Percentiles rank a stretch among this genome's conserved stretches.
phyloP scores from a whole-genome alignment of 495 filamentous ascomycete species.

The Tuber magnatum region DNA sequence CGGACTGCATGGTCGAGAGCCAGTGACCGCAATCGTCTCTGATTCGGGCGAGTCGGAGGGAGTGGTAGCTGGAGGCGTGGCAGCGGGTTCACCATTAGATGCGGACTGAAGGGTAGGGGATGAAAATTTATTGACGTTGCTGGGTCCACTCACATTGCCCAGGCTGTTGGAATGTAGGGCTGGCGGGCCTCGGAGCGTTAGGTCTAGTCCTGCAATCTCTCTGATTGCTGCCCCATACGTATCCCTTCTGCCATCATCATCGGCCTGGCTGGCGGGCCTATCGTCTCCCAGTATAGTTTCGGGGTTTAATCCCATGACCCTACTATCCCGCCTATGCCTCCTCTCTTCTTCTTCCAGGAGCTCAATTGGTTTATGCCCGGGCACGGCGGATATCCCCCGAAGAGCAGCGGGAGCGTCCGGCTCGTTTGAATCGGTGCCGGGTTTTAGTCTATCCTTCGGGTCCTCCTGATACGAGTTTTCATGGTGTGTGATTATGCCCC shows the following conservation, averaged over 20 bases:
- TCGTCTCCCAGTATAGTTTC: conserved; percentile 18
- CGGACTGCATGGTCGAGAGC: not conserved
- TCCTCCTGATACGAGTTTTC: not conserved
- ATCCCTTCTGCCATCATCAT: conserved; percentile 30
- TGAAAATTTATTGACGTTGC: conserved; percentile 11
- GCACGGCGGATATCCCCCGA: not conserved
- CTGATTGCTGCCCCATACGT: conserved; percentile 32
- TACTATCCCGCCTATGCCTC: conserved; percentile 34
- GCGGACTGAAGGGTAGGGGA: not conserved
- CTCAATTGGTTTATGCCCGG: conserved; percentile 28
- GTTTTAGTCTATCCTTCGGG: conserved; percentile 1
- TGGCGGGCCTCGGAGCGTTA: conserved; percentile 31
- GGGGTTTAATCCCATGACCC: conserved; percentile 30
- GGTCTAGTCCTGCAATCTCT: conserved; percentile 33
- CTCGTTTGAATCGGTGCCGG: not conserved
- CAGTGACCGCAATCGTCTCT: conserved; percentile 15
- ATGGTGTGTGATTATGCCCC: not conserved
- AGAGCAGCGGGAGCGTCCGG: conserved; percentile 13
- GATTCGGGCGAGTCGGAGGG: conserved; percentile 22
- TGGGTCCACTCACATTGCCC: conserved; percentile 38
- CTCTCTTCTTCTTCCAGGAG: conserved; percentile 33
- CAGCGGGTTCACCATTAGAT: conserved; percentile 16
- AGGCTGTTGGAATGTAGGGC: conserved; percentile 16
- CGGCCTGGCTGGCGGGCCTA: not conserved
- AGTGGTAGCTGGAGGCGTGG: conserved; percentile 19